phyloP scores from a whole-genome alignment of 768 basidiomycete genomes.

The Pleurotus platypus region DNA sequence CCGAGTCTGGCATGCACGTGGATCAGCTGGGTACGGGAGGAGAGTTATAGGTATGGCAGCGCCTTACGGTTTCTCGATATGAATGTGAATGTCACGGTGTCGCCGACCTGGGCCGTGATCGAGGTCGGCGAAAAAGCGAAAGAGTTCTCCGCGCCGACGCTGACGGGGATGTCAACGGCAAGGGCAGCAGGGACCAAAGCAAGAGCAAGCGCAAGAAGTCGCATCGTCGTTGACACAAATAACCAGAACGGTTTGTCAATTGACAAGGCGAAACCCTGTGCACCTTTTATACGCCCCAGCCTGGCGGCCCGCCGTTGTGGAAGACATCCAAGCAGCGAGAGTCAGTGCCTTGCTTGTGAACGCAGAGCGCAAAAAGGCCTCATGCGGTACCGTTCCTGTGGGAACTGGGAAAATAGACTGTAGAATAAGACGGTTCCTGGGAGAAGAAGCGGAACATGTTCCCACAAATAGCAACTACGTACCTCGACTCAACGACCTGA shows the following conservation, averaged over 20 bases:
- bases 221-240: neutral
- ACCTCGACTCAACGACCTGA: neutral
- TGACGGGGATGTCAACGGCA: conserved; percentile 10
- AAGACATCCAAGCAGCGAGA: neutral
- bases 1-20: conserved; percentile 8
- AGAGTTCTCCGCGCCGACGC: conserved; percentile 12
- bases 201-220: conserved; percentile 1
- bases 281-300: neutral
- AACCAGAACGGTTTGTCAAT: neutral
- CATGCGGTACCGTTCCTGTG: neutral
- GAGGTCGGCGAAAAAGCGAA: conserved; percentile 14
- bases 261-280: neutral
- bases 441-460: neutral
- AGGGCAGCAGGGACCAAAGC: conserved; percentile 13
- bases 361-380: conserved; percentile 3
- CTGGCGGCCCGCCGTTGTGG: neutral
- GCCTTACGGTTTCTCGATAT: conserved; percentile 13
- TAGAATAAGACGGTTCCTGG: neutral
- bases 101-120: conserved; percentile 12
- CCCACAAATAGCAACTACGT: conserved; percentile 3
- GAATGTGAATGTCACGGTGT: conserved; percentile 17
- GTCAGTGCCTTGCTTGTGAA: neutral
- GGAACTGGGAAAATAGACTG: conserved; percentile 2
- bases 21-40: neutral
- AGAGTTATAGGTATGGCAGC: neutral